These are phyloP conservation scores for Coniochaeta pulveracea DNA, from an alignment of 2,329 filamentous ascomycete species.

Conservation along the genomic window DNA sequence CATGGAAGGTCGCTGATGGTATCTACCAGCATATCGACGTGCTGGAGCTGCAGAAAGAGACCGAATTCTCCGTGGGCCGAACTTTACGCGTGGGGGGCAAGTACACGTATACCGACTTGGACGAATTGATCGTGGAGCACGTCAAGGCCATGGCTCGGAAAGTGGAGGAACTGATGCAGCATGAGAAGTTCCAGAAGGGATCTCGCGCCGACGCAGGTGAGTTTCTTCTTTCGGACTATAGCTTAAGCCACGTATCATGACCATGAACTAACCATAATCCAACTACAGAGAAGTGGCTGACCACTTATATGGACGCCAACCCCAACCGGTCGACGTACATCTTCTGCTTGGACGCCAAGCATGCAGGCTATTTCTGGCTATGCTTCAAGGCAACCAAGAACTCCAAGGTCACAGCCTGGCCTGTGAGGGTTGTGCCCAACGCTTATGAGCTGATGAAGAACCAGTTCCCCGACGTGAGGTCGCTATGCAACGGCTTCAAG, in stretches of 20 bases:
- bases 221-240: slow-evolving; percentile 20
- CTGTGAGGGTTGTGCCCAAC: slow-evolving; percentile 83
- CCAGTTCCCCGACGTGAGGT: slow-evolving; percentile 88
- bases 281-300: slow-evolving; percentile 76
- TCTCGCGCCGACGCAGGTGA: slow-evolving; percentile 76
- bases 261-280: not conserved
- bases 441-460: slow-evolving; percentile 85
- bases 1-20: slow-evolving; percentile 94
- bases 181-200: slow-evolving; percentile 85
- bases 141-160: slow-evolving; percentile 97
- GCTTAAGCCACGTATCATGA: not conserved
- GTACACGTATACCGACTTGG: slow-evolving; percentile 88
- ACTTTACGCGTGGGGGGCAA: slow-evolving; percentile 77
- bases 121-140: slow-evolving; percentile 94
- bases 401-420: slow-evolving; percentile 65
- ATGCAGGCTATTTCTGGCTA: slow-evolving; percentile 88
- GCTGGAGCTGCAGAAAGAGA: slow-evolving; percentile 91
- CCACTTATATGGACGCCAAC: slow-evolving; percentile 92
- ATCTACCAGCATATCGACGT: slow-evolving; percentile 99
- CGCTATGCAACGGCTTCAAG: slow-evolving; percentile 96
- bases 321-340: slow-evolving; percentile 87
- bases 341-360: slow-evolving; percentile 87
- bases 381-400: slow-evolving; percentile 87
- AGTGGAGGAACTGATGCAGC: slow-evolving; percentile 88
- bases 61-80: slow-evolving; percentile 86